phyloP scores from a whole-genome alignment of 495 filamentous ascomycete species.

The Jackrogersella multiformis region DNA sequence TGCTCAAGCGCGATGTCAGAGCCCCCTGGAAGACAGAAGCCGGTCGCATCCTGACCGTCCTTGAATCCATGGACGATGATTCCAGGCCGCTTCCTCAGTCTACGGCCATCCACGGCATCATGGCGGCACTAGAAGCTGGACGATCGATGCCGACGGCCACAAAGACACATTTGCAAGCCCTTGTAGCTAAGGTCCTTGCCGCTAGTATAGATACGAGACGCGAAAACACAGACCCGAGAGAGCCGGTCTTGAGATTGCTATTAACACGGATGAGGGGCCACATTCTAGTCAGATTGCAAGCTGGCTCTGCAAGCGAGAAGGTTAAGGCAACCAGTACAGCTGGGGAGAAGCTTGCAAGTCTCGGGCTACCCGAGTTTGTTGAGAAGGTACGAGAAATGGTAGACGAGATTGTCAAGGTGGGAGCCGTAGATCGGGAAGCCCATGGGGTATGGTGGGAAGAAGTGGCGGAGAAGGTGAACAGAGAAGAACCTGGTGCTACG shows the following conservation, averaged over 20 bases:
- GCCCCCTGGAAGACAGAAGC: conserved; percentile 90
- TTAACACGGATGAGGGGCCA: conserved; percentile 77
- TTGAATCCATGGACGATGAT: conserved; percentile 51
- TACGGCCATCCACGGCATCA: conserved; percentile 68
- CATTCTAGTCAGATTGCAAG: conserved; percentile 77
- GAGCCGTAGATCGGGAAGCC: conserved; percentile 78
- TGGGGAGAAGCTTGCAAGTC: conserved; percentile 79
- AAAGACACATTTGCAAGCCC: conserved; percentile 62
- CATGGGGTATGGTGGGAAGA: conserved; percentile 85
- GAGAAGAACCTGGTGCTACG: conserved; percentile 42
- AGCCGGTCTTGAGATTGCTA: conserved; percentile 85
- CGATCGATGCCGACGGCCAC: conserved; percentile 79
- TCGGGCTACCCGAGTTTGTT: conserved; percentile 91
- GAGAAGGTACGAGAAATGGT: conserved; percentile 81
- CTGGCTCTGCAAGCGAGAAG: conserved; percentile 79
- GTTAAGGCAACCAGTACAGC: conserved; percentile 83
- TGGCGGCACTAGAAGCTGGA: conserved; percentile 79
- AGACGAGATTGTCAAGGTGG: conserved; percentile 78
- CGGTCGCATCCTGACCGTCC: conserved; percentile 70
- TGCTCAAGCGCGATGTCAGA: conserved; percentile 91
- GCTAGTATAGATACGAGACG: conserved; percentile 50
- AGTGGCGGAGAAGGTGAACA: conserved; percentile 60
- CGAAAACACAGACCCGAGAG: conserved; percentile 63
- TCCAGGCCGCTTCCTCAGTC: conserved; percentile 57
- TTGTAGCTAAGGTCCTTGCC: conserved; percentile 61